Evolutionary conservation across 371 early-diverging fungal genomes (phyloP).

Genomic region (Mortierella sp.): DNA sequence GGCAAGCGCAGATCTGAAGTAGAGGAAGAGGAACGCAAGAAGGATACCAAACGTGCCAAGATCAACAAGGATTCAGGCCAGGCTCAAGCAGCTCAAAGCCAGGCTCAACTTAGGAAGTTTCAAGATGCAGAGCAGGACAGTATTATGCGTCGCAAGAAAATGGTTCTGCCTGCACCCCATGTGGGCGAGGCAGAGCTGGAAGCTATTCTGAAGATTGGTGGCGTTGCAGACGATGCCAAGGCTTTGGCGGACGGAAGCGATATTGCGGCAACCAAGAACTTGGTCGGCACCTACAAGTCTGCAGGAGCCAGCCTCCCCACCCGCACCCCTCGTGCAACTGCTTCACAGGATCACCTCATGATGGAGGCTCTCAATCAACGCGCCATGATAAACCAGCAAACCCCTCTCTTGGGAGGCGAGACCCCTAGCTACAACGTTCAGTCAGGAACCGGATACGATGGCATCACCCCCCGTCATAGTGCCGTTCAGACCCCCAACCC

Average conservation of each 20-base stretch:
- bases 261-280: conserved; percentile 71
- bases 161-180: conserved; percentile 93
- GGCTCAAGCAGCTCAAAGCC: conserved; percentile 62
- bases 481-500: conserved; percentile 90
- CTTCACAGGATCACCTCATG: conserved; percentile 79
- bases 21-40: conserved; percentile 78
- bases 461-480: conserved; percentile 74
- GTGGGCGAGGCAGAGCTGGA: conserved; percentile 93
- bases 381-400: conserved; percentile 82
- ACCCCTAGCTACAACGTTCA: conserved; percentile 60
- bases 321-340: conserved; percentile 85
- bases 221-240: conserved; percentile 84
- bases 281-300: conserved; percentile 82
- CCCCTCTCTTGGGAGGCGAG: conserved; percentile 92
- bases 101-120: conserved; percentile 70
- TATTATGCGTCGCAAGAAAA: conserved; percentile 80
- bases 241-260: conserved; percentile 79
- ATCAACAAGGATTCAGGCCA: conserved; percentile 68
- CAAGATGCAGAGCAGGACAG: conserved; percentile 77
- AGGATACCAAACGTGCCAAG: conserved; percentile 86
- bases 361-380: conserved; percentile 88
- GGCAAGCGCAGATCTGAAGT: conserved; percentile 82
- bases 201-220: conserved; percentile 92
- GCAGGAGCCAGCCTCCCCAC: conserved; percentile 64
- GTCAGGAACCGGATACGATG: conserved; percentile 77